Evolutionary conservation across 1,139 yeast species (phyloP), one percentile per base, ranked within the genome.

Genomic region (Pichia sp.): DNA sequence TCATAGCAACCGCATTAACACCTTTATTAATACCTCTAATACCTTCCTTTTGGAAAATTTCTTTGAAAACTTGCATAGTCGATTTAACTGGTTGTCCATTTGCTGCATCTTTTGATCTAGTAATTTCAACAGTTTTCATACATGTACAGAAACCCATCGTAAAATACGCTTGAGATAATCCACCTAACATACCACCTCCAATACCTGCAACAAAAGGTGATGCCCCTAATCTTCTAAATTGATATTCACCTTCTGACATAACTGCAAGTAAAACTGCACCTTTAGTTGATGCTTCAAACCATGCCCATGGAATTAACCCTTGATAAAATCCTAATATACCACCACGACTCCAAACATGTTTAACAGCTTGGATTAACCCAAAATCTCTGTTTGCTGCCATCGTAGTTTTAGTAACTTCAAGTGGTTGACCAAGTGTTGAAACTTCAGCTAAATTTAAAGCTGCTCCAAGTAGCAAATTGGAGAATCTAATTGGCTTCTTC

Each of bases 221-320:
- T 20, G 81, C 72, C 39, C 94, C 93, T 25, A 84, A 56, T 21
- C 60, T 52, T 55, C 72, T 79, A 57, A 80, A 77, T 43, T 73
- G 75, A 62, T 85, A 86, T 64, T 91, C 98, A 39, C 88, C 83
- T 60, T 91, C 98, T 28, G 95, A 79, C 39, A 95, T 81, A 21
- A 89, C 96, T 55, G 91, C 93, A 54, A 91, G 71, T 46, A 91
- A 71, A n/a, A 89, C 96, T 4, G 97, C 97, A 60, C 98, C 98
- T 63, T 91, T 91, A 35, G 98, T 91, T 19, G 95, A 84, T n/a
- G 96, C 98, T 65, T 91, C 98, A 53, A 91, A 84, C 96, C 97
- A 89, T 3, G 97, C 98, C 98, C 98, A 91, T 33, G 98, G 98
- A 50, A 91, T 89, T 61, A 91, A 72, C 21, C 98, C 98, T 62